Evolutionary conservation across 2,329 filamentous ascomycete species (phyloP).

Genomic region (Colletotrichum gigasporum): DNA sequence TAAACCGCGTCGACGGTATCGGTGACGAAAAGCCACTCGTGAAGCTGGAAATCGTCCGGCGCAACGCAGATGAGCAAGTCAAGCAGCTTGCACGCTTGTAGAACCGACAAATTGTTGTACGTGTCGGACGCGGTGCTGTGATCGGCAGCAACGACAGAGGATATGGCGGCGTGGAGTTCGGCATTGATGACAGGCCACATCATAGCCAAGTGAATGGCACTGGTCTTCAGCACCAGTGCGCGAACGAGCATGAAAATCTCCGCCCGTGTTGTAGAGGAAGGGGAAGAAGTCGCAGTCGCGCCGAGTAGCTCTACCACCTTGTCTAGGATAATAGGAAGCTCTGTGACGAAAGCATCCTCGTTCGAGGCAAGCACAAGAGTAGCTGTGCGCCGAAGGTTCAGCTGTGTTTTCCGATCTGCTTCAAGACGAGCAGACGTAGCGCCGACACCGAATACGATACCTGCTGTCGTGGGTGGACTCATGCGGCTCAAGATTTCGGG

Average conservation of each 20-base stretch:
- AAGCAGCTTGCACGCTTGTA: constrained; percentile 94
- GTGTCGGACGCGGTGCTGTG: constrained; percentile 72
- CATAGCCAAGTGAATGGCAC: constrained; percentile 80
- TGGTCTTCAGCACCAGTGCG: constrained; percentile 81
- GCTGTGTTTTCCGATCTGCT: constrained; percentile 90
- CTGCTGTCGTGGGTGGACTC: constrained; percentile 86
- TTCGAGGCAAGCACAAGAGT: constrained; percentile 81
- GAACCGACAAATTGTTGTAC: constrained; percentile 78
- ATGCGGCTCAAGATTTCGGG: constrained; percentile 82
- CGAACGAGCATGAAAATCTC: constrained; percentile 92
- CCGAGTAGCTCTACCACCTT: constrained; percentile 87
- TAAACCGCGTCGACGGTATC: constrained; percentile 98
- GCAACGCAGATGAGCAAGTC: constrained; percentile 87
- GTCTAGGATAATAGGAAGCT: constrained; percentile 78
- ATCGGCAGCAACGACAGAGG: constrained; percentile 75
- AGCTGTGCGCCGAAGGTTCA: constrained; percentile 85
- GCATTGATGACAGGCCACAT: constrained; percentile 92
- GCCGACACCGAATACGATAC: constrained; percentile 98
- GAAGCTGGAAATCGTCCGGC: constrained; percentile 97
- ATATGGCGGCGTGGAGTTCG: constrained; percentile 83
- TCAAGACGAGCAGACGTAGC: constrained; percentile 94
- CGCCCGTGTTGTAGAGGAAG: constrained; percentile 86
- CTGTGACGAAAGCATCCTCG: constrained; percentile 81
- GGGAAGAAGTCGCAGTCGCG: constrained; percentile 88
- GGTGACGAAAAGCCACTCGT: constrained; percentile 97